Base-by-base conservation (phyloP, 2,329 filamentous ascomycete genomes). In the Verticillium longisporum region DNA sequence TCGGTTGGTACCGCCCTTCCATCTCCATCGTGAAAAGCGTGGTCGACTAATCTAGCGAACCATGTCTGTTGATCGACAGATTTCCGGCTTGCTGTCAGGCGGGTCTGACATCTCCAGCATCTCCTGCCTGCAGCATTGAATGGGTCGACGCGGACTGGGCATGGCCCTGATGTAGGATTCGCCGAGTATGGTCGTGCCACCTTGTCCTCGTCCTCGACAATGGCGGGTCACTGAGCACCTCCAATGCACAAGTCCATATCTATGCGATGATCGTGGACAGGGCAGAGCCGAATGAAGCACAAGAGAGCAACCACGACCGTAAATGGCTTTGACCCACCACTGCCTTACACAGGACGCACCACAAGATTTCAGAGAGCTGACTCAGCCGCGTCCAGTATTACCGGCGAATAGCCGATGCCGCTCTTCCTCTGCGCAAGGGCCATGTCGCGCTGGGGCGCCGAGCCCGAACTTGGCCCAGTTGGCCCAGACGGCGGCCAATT, bases 401-500 rank as follows among this genome's bases (percentile, higher is more conserved):
- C 45, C 45, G 45, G 45, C 18, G 18, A 53, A 53, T 53, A 53
- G 18, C 45, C 45, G 45, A 53, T n/a, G 18, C 18, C 18, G 45
- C 45, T 31, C n/a, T 21, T 34, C 58, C 55, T 45, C 34, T 14
- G 61, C 37, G 69, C 69, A 69, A 68, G 66, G 69, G 63, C 68
- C 69, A 68, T 0, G 33, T 61, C 59, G 59, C 63, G 63, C 67
- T 66, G 56, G 56, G 33, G 56, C 56, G 33, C n/a, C 21, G n/a
- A 38, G n/a, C 56, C 56, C 45, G 50, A 34, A 55, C 33, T 26
- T 62, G 55, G 63, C 65, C 62, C 60, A 55, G 62, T 26, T 62
- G 55, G 63, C 65, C 62, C 60, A 55, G 62, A 64, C 68, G 66
- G 66, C 63, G 64, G 66, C 70, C 68, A 70, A 72, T 70, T 64